Evolutionary conservation across 768 basidiomycete species (phyloP).

Genomic region (Coprinopsis strossmayeri): DNA sequence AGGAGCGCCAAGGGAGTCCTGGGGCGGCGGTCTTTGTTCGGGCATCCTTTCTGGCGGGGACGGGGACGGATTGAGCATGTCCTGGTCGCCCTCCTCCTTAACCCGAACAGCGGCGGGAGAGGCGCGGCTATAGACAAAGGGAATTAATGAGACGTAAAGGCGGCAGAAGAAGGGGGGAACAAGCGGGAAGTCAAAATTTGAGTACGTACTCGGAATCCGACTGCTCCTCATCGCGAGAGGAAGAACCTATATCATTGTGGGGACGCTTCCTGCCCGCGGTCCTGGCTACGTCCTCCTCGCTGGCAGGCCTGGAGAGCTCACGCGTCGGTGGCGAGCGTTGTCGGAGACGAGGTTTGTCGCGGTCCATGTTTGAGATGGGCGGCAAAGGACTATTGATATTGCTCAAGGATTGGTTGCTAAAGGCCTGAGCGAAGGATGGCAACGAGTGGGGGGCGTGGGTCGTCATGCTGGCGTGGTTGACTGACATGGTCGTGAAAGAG

Average conservation of each 20-base stretch:
- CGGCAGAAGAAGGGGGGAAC: slow-evolving; percentile 7
- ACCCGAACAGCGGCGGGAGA: slow-evolving; percentile 44
- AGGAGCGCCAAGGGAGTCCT: slow-evolving; percentile 23
- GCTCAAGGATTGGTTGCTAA: slow-evolving; percentile 50
- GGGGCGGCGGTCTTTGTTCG: slow-evolving; percentile 17
- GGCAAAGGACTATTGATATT: slow-evolving; percentile 56
- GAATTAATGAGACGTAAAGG: slow-evolving; percentile 6
- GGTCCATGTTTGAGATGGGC: slow-evolving; percentile 41
- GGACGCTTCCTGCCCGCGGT: slow-evolving; percentile 37
- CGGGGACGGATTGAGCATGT: slow-evolving; percentile 32
- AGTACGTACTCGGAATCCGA: slow-evolving; percentile 41
- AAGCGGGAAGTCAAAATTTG: slow-evolving; percentile 15
- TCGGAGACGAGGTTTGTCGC: slow-evolving; percentile 18
- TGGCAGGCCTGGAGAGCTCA: slow-evolving; percentile 21
- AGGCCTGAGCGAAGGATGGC: slow-evolving; percentile 76
- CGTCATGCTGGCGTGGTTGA: slow-evolving; percentile 34
- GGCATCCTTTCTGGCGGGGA: slow-evolving; percentile 22
- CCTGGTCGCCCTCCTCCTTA: slow-evolving; percentile 60
- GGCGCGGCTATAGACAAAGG: slow-evolving; percentile 26
- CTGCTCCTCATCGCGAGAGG: slow-evolving; percentile 28
- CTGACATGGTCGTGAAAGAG: slow-evolving; percentile 35
- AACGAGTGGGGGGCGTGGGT: slow-evolving; percentile 54
- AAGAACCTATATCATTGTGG: slow-evolving; percentile 30
- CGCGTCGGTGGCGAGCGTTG: slow-evolving; percentile 20
- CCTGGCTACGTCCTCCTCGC: slow-evolving; percentile 24